phyloP scores from a whole-genome alignment of 2,329 filamentous ascomycete genomes.

The Monosporascus sp. region DNA sequence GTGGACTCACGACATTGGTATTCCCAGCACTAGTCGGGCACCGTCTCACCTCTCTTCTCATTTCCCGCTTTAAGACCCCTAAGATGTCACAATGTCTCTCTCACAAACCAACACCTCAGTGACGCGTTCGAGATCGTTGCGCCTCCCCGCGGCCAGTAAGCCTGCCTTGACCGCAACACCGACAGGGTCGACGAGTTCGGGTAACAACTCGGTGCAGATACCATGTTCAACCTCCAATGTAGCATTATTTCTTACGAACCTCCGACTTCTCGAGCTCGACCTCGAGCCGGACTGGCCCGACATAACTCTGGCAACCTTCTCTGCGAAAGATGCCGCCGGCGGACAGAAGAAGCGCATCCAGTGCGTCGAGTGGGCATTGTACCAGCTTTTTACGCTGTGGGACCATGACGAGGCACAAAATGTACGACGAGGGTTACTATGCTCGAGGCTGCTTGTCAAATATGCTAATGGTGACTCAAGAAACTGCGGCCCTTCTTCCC shows the following conservation, averaged over 20 bases:
- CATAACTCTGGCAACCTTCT: slow-evolving; percentile 67
- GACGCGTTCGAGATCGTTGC: slow-evolving; percentile 24
- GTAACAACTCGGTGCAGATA: slow-evolving; percentile 12
- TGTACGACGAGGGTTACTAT: slow-evolving; percentile 38
- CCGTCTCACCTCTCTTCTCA: neutral
- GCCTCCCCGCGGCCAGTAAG: slow-evolving; percentile 16
- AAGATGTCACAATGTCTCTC: slow-evolving; percentile 28
- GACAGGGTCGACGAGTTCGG: slow-evolving; percentile 25
- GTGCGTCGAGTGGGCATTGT: slow-evolving; percentile 86
- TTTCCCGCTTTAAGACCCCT: neutral
- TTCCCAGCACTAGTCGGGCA: neutral
- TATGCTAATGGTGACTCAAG: slow-evolving; percentile 35
- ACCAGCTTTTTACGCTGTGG: slow-evolving; percentile 79
- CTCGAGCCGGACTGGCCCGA: slow-evolving; percentile 71
- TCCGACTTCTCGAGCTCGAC: slow-evolving; percentile 79
- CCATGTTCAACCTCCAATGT: slow-evolving; percentile 46
- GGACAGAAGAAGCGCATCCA: slow-evolving; percentile 80
- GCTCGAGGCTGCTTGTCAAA: neutral
- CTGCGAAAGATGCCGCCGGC: slow-evolving; percentile 57
- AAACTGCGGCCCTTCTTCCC: slow-evolving; percentile 90
- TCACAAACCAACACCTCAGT: slow-evolving; percentile 25
- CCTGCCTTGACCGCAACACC: slow-evolving; percentile 21
- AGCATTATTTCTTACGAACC: slow-evolving; percentile 72
- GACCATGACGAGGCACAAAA: slow-evolving; percentile 70
- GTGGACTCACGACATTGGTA: no score